A percentile compares a stretch with the other conserved stretches of the same genome.
Evolutionary conservation across 2,329 filamentous ascomycete genomes (phyloP).

Genomic region (Ramichloridium luteum): DNA sequence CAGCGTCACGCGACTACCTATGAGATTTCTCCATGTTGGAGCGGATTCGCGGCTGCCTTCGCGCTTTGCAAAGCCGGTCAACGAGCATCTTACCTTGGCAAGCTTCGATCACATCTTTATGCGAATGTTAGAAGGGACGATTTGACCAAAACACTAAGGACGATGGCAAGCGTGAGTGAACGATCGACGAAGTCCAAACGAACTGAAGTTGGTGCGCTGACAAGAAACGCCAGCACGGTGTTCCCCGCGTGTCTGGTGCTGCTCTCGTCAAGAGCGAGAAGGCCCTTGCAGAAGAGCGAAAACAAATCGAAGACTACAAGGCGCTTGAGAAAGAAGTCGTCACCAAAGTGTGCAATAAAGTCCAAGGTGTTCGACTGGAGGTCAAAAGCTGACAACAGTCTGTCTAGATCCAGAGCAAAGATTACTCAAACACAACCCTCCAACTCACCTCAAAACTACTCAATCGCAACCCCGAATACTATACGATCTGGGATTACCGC

Average conservation of each 20-base stretch:
- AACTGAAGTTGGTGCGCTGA: too few relatives aligned
- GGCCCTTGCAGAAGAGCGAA: constrained; percentile 56
- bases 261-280: constrained; percentile 52
- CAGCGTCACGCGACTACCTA: too few relatives aligned
- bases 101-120: too few relatives aligned
- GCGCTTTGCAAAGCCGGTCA: too few relatives aligned
- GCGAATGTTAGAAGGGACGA: too few relatives aligned
- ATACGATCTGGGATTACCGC: constrained; percentile 83
- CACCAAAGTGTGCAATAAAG: constrained; percentile 39
- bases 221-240: constrained; percentile 60
- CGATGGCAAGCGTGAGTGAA: constrained; percentile 7
- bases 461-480: constrained; percentile 72
- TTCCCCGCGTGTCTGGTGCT: constrained; percentile 48
- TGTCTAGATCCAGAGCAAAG: constrained; percentile 33
- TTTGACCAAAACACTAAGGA: too few relatives aligned
- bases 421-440: constrained; percentile 47
- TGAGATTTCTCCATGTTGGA: too few relatives aligned
- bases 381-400: too few relatives aligned
- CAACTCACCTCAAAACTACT: constrained; percentile 60
- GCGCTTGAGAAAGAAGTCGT: constrained; percentile 56
- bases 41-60: too few relatives aligned
- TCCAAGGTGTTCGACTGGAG: too few relatives aligned
- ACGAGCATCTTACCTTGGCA: too few relatives aligned
- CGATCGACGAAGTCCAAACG: too few relatives aligned
- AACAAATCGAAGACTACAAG: constrained; percentile 65